Conservation (phyloP, 441 rosid species). For the Populus hybrid region DNA sequence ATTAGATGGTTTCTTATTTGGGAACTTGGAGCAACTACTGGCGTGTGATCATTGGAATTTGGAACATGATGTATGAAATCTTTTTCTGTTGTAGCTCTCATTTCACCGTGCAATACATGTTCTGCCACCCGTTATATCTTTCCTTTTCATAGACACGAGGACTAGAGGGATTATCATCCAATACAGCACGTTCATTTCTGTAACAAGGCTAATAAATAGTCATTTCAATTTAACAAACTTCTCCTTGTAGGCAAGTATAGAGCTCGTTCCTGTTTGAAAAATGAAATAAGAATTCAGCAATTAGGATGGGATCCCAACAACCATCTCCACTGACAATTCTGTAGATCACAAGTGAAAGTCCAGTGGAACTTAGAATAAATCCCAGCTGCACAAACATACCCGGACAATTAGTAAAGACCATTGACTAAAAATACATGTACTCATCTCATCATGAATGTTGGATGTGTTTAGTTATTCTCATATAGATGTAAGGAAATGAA, state of each 20-base stretch:
- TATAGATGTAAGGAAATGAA: neutral
- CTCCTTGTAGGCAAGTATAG: neutral
- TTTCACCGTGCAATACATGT: too few species aligned
- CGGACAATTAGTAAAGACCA: neutral
- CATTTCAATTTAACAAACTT: too few species aligned
- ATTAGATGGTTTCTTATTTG: neutral
- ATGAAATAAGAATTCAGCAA: neutral
- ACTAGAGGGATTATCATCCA: too few species aligned
- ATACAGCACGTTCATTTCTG: too few species aligned
- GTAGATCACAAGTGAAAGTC: neutral
- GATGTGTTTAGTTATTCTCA: conserved; percentile 16
- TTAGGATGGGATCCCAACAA: neutral
- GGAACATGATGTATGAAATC: neutral
- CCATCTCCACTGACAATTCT: neutral
- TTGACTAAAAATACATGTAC: neutral
- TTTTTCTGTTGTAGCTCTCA: neutral
- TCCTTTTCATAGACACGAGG: too few species aligned
- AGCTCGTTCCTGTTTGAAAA: neutral
- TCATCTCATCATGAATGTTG: neutral
- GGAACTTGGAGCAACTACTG: neutral
- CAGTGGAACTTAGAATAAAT: neutral
- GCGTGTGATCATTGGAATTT: neutral
- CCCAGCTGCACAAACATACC: neutral
- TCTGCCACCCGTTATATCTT: too few species aligned
- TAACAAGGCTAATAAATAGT: too few species aligned